Evolutionary conservation across 2,329 filamentous ascomycete species (phyloP), one percentile per base, ranked within the genome.

Genomic region (Monosporascus cannonballus): DNA sequence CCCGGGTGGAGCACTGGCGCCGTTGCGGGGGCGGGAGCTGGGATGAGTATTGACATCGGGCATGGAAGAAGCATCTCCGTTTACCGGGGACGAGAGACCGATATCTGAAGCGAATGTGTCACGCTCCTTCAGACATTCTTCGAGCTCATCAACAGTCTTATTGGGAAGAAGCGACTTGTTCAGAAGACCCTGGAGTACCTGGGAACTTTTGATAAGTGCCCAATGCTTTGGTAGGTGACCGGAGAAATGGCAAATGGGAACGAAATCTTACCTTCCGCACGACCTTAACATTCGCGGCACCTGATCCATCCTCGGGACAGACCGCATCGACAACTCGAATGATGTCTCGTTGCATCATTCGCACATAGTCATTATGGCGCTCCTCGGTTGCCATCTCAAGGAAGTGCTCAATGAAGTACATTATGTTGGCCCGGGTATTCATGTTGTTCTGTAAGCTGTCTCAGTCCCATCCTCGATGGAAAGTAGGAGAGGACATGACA

Each of bases 371-470:
- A 50, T 81, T 73, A 61, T 94, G 85, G 57, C 84, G 82, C 59
- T 90, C 89, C 59, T 85, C 87, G 57, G 83, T 80, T 22, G 90
- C 89, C 72, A 90, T 79, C 67, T 97, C 93, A 67, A 95, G 89
- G 61, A 99, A 89, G 61, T 93, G 88, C 66, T 97, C 93, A 66
- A 99, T 87, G 71, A 99, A 99, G 73, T 96, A 99, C 88, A 99
- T 96, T 69, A 99, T 97, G 69, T 99, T 99, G 54, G 94, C 95
- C 55, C 93, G 82, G 49, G 87, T 96, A 72, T 99, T 99, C 88
- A 99, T 96, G 60, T 89, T 93, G 61, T 90, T 96, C 82, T 92
- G 61, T 30, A 42, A 20, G n/a, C 17, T 20, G 18, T 11, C 39
- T 36, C 17, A 9, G 7, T 15, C 45, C 24, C 14, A n/a, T 9